Evolutionary conservation across 225 moss, liverwort and hornwort genomes (phyloP).

Genomic region (Climacium dendroides): DNA sequence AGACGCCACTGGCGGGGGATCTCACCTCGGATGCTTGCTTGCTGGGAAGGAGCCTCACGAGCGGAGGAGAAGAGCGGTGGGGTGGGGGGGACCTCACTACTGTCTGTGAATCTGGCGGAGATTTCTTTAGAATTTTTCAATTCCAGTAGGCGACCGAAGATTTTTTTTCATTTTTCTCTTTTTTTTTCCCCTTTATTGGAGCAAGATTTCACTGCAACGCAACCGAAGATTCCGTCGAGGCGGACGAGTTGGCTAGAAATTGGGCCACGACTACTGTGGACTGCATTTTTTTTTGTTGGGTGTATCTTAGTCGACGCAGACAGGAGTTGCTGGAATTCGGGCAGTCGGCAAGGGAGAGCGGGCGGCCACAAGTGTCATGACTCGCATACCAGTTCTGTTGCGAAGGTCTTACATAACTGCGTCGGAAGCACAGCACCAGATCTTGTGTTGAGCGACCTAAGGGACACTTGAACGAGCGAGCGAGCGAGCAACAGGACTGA

Average conservation of each 20-base stretch:
- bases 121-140: background rate
- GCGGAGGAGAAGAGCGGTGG: background rate
- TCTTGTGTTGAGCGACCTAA: background rate
- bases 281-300: background rate
- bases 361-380: background rate
- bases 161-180: too few species aligned
- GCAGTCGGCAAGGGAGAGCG: background rate
- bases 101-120: background rate
- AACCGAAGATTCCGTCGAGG: background rate
- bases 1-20: conserved; percentile 5
- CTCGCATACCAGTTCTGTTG: background rate
- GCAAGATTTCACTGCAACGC: background rate
- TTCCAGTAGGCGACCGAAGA: background rate
- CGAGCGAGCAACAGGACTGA: background rate
- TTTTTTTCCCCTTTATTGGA: too few species aligned
- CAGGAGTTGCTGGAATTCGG: background rate
- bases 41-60: background rate
- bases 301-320: background rate
- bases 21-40: background rate
- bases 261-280: background rate
- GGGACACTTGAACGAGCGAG: background rate
- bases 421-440: background rate
- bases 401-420: background rate
- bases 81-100: background rate
- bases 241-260: background rate